Evolutionary conservation across 2,329 filamentous ascomycete genomes (phyloP).

Genomic region (Pestalotiopsis sp.): DNA sequence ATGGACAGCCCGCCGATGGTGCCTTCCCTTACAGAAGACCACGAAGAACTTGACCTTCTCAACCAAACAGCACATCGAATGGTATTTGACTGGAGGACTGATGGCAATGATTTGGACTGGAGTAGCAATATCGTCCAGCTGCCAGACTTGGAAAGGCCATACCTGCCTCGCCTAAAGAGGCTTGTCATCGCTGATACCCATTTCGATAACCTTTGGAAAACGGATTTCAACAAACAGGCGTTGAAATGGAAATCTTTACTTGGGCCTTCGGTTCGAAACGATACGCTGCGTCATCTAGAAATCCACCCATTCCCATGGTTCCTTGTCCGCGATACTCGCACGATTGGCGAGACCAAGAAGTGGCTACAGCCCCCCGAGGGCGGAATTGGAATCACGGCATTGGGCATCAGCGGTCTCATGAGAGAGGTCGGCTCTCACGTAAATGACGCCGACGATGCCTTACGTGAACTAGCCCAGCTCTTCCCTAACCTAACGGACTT

Average conservation of each 20-base stretch:
- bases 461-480: background rate
- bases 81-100: background rate
- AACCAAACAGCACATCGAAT: background rate
- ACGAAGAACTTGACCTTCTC: conserved; percentile 3
- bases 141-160: background rate
- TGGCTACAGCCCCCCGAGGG: background rate
- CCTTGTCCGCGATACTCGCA: background rate
- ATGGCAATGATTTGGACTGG: background rate
- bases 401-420: background rate
- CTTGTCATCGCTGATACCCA: background rate
- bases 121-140: background rate
- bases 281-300: background rate
- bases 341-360: background rate
- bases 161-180: background rate
- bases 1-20: too few relatives aligned
- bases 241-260: background rate
- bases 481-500: conserved; percentile 10
- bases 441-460: background rate
- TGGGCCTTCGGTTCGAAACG: background rate
- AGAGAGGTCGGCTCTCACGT: background rate
- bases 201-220: background rate
- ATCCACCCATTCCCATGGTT: conserved; percentile 9
- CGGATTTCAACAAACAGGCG: background rate
- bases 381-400: background rate
- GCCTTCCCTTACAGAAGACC: background rate